These are phyloP conservation scores for Blumeria graminis DNA, from an alignment of 2,329 filamentous ascomycete genomes.

Conservation along the genomic window DNA sequence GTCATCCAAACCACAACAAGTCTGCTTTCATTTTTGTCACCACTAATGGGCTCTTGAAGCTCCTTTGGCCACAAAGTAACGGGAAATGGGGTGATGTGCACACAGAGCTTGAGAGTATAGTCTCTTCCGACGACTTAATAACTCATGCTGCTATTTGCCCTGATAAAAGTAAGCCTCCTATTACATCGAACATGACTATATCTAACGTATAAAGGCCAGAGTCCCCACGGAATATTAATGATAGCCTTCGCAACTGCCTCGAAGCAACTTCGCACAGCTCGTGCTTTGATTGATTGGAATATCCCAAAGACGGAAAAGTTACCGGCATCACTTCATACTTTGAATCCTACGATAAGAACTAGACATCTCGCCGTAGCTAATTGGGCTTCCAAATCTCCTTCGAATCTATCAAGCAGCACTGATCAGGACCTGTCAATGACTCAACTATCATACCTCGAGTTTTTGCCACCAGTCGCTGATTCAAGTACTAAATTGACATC, in stretches of 20 bases:
- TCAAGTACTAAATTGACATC: slow-evolving; percentile 17
- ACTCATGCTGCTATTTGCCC: slow-evolving; percentile 57
- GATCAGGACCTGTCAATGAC: slow-evolving; percentile 27
- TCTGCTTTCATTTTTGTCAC: slow-evolving; percentile 58
- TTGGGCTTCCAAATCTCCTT: slow-evolving; percentile 18
- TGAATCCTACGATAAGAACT: slow-evolving; percentile 29
- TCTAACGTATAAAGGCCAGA: slow-evolving; percentile 3
- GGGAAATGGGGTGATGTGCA: slow-evolving; percentile 46
- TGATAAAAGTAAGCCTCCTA: slow-evolving; percentile 35
- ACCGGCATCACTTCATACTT: slow-evolving; percentile 20
- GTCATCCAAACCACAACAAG: slow-evolving; percentile 45
- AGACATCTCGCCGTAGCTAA: slow-evolving; percentile 31
- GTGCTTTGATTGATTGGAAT: slow-evolving; percentile 53
- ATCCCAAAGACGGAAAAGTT: slow-evolving; percentile 31
- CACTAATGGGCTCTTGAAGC: slow-evolving; percentile 43
- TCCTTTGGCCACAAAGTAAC: slow-evolving; percentile 57
- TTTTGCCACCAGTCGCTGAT: slow-evolving; percentile 43
- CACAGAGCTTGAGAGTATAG: slow-evolving; percentile 49
- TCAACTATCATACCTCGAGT: slow-evolving; percentile 49
- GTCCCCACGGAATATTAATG: slow-evolving; percentile 24
- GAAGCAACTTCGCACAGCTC: slow-evolving; percentile 50
- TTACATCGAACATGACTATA: not conserved
- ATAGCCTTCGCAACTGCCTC: slow-evolving; percentile 44
- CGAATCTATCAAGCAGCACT: slow-evolving; percentile 15
- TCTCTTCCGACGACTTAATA: slow-evolving; percentile 48